A percentile compares a stretch with the other conserved stretches of the same genome.
Conservation (phyloP, 176 grass and related monocot species). For the Bonia amplexicaulis region DNA sequence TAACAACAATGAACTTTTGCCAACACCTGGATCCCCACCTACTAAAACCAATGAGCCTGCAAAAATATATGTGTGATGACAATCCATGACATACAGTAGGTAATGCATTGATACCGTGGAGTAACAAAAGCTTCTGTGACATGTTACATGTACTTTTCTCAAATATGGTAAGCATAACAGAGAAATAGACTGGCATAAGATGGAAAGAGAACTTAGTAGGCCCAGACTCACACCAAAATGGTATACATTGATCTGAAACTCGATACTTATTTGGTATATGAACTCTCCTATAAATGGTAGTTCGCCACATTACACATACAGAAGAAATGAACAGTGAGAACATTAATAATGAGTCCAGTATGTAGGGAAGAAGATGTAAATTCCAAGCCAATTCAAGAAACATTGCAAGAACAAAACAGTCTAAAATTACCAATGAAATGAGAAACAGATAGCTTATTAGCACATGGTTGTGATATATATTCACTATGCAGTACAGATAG, state of each 20-base stretch:
- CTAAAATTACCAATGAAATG: neutral
- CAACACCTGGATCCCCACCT: constrained; percentile 94
- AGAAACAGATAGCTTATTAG: neutral
- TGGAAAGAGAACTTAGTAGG: neutral
- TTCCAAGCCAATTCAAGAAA: neutral
- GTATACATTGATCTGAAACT: neutral
- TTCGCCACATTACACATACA: neutral
- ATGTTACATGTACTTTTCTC: neutral
- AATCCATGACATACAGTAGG: constrained; percentile 10
- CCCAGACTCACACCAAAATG: neutral
- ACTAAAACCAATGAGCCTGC: constrained; percentile 91
- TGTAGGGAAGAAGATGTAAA: neutral
- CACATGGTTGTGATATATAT: neutral
- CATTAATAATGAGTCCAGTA: neutral
- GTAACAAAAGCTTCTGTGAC: neutral
- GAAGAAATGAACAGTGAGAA: neutral
- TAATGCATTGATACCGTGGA: constrained; percentile 17
- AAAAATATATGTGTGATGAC: constrained; percentile 31
- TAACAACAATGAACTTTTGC: constrained; percentile 93
- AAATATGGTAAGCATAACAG: neutral
- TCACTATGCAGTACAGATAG: neutral
- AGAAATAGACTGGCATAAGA: neutral
- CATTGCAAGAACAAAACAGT: neutral
- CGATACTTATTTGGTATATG: neutral
- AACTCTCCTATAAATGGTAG: neutral